Evolutionary conservation across 1,284 basidiomycete species (phyloP).

Genomic region (Moniliella sp.): DNA sequence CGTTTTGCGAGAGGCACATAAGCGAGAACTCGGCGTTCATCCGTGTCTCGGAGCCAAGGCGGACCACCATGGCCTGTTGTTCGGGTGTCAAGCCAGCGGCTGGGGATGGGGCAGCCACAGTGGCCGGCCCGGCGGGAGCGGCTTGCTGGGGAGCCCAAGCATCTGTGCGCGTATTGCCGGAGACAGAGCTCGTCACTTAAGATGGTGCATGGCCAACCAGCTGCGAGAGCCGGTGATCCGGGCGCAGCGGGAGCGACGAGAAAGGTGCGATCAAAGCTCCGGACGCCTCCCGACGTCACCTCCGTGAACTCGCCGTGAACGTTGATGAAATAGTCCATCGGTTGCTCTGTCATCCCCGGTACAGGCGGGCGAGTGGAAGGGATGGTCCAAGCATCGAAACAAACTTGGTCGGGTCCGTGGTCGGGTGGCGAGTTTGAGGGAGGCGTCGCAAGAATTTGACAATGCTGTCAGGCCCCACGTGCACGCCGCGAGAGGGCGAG

Average conservation of each 20-base stretch:
- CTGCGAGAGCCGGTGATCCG: slow-evolving; percentile 52
- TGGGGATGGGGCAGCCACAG: not conserved
- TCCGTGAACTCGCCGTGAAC: slow-evolving; percentile 82
- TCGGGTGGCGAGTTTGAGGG: slow-evolving; percentile 58
- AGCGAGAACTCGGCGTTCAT: slow-evolving; percentile 33
- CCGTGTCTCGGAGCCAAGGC: slow-evolving; percentile 28
- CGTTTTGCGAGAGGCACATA: slow-evolving; percentile 33
- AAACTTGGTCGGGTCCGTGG: slow-evolving; percentile 47
- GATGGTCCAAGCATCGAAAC: slow-evolving; percentile 57
- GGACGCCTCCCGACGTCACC: slow-evolving; percentile 44
- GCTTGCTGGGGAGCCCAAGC: slow-evolving; percentile 39
- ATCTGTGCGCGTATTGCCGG: slow-evolving; percentile 57
- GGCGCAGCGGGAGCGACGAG: slow-evolving; percentile 58
- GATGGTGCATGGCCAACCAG: slow-evolving; percentile 76
- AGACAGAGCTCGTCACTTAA: slow-evolving; percentile 69
- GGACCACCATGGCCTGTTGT: slow-evolving; percentile 30
- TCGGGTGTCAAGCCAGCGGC: slow-evolving; percentile 9
- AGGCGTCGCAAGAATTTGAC: slow-evolving; percentile 46
- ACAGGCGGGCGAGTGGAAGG: slow-evolving; percentile 19
- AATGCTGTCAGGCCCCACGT: slow-evolving; percentile 50
- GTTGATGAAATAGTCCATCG: slow-evolving; percentile 48
- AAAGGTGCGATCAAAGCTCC: slow-evolving; percentile 83
- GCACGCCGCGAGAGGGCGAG: slow-evolving; percentile 18
- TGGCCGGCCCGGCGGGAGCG: not conserved
- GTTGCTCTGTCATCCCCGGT: slow-evolving; percentile 5